Base-by-base conservation (phyloP, 2,329 filamentous ascomycete species). In the Colletotrichum musae region DNA sequence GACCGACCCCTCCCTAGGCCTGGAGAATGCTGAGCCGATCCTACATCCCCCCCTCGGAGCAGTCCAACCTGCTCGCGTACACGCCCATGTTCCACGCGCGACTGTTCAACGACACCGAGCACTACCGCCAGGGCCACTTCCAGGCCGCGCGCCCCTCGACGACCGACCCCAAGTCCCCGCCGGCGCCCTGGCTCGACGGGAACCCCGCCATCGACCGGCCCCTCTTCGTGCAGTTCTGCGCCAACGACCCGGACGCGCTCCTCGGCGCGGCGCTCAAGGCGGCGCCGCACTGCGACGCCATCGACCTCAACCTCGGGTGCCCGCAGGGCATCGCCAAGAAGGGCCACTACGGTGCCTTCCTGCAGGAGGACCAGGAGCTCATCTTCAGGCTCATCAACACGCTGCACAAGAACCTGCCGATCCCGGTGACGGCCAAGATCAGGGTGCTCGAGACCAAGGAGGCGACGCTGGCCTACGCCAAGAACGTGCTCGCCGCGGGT, bases 21-120 rank as follows among this genome's bases (percentile, higher is more conserved):
- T 99, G 96, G 96, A 93, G 96, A 75, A 92, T 98, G 87, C 91
- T 99, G 73, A 93, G 93, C n/a, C 91, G 96, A 74, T 98, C 95
- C 6, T 98, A 97, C 81, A 90, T 98, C 75, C 87, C 93, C 1
- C 81, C 90, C 6, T 84, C 89, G 57, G 85, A 91, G 62, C 87
- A 89, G 53, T 85, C 86, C 63, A 87, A 86, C 24, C 84, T 98
- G 41, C 88, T 98, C 52, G 93, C 94, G 57, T 99, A 99, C 79
- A 94, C 94, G 1, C 96, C 96, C 57, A 99, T 99, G 96, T 88
- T 97, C 71, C 96, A 99, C 80, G 94, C 96, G 3, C 93, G 95
- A 64, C 87, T 98, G 72, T 99, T 97, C 79, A 86, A 87, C 52
- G 92, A 97, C 71, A 91, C 88, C 12, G 83, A 89, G 21, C 91